These are phyloP conservation scores for Penicillium antarcticum DNA, from an alignment of 495 filamentous ascomycete genomes.

Conservation along the genomic window DNA sequence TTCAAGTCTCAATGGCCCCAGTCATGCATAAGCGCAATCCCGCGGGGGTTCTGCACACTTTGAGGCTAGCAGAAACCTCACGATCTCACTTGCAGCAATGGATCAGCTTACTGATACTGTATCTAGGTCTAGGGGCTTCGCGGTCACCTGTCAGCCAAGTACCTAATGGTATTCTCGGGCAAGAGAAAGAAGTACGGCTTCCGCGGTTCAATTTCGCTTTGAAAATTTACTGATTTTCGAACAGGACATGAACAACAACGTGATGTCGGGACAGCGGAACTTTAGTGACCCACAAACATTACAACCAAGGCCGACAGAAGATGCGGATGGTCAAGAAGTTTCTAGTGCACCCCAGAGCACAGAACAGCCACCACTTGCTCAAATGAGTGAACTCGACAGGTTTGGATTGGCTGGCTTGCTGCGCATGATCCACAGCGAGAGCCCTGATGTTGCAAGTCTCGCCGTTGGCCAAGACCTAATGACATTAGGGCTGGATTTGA, in stretches of 20 bases:
- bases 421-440: constrained; percentile 73
- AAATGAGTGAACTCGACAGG: constrained; percentile 77
- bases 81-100: neutral
- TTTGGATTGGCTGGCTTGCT: constrained; percentile 79
- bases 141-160: constrained; percentile 41
- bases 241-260: constrained; percentile 34
- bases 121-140: constrained; percentile 36
- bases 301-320: constrained; percentile 37
- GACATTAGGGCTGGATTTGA: constrained; percentile 73
- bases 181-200: constrained; percentile 42
- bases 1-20: constrained; percentile 8
- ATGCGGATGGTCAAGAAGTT: constrained; percentile 37
- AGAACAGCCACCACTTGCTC: constrained; percentile 58
- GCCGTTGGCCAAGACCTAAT: constrained; percentile 77
- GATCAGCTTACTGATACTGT: constrained; percentile 11
- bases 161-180: constrained; percentile 37
- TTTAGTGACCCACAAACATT: constrained; percentile 34
- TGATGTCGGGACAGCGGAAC: constrained; percentile 32
- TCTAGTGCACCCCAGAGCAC: constrained; percentile 34
- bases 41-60: too few relatives aligned
- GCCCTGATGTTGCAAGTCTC: constrained; percentile 70
- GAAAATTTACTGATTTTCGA: constrained; percentile 1
- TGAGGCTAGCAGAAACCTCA: neutral
- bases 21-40: too few relatives aligned
- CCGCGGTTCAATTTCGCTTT: neutral